Percentiles rank a stretch among this genome's conserved stretches.
Evolutionary conservation across 2,329 filamentous ascomycete species (phyloP).

Genomic region (Zymoseptoria passerinii): DNA sequence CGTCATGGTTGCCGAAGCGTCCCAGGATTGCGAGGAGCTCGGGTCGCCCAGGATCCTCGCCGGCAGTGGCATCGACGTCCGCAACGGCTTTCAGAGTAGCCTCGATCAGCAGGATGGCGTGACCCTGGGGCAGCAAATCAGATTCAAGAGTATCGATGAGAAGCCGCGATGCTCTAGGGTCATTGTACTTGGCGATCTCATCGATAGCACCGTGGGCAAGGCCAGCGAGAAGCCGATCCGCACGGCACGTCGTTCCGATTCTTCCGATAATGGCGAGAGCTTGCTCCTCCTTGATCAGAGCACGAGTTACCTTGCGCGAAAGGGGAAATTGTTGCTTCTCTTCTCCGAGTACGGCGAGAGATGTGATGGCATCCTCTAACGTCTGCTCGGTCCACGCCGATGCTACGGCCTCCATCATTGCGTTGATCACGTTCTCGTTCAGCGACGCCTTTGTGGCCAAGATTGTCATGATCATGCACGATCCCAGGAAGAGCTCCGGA

Average conservation of each 20-base stretch:
- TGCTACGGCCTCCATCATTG: slow-evolving; percentile 82
- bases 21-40: slow-evolving; percentile 2
- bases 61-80: neutral
- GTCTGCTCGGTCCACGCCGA: slow-evolving; percentile 69
- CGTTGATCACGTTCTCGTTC: slow-evolving; percentile 69
- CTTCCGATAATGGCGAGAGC: slow-evolving; percentile 53
- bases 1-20: slow-evolving; percentile 4
- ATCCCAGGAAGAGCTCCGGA: slow-evolving; percentile 72
- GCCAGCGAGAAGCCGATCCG: slow-evolving; percentile 64
- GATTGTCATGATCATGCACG: slow-evolving; percentile 84
- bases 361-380: slow-evolving; percentile 63
- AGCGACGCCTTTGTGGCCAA: slow-evolving; percentile 75
- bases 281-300: slow-evolving; percentile 55
- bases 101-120: slow-evolving; percentile 9
- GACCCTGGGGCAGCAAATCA: slow-evolving; percentile 2
- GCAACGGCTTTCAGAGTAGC: slow-evolving; percentile 4
- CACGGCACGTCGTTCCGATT: slow-evolving; percentile 56
- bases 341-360: slow-evolving; percentile 72
- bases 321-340: slow-evolving; percentile 64
- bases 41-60: slow-evolving; percentile 2
- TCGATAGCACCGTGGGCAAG: slow-evolving; percentile 60
- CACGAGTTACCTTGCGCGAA: slow-evolving; percentile 61
- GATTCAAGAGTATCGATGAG: slow-evolving; percentile 4
- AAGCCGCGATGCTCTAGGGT: slow-evolving; percentile 4
- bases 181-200: slow-evolving; percentile 23